phyloP scores from a whole-genome alignment of 1,284 basidiomycete genomes.

The Cutaneotrichosporon spelunceum region DNA sequence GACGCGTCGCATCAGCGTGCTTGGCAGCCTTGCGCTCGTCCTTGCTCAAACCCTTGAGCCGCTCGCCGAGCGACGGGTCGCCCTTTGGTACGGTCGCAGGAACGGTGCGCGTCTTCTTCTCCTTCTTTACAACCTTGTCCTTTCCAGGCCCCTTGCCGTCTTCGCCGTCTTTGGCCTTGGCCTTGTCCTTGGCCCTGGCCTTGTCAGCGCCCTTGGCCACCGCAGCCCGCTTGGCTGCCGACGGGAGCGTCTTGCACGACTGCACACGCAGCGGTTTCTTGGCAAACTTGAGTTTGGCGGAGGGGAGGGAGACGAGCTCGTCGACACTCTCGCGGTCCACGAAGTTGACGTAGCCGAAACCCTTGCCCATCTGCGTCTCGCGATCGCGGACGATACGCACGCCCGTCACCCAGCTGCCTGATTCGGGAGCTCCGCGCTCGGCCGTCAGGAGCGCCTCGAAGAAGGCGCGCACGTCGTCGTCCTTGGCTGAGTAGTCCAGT shows the following conservation, averaged over 20 bases:
- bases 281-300: slow-evolving; percentile 73
- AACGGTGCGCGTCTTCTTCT: slow-evolving; percentile 4
- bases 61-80: slow-evolving; percentile 72
- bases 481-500: slow-evolving; percentile 85
- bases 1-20: slow-evolving; percentile 68
- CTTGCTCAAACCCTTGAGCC: slow-evolving; percentile 72
- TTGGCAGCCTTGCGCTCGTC: slow-evolving; percentile 80
- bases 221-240: slow-evolving; percentile 26
- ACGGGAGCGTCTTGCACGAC: slow-evolving; percentile 64
- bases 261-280: slow-evolving; percentile 85
- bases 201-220: slow-evolving; percentile 24
- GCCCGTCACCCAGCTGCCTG: slow-evolving; percentile 66
- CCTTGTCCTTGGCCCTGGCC: slow-evolving; percentile 2
- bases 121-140: slow-evolving; percentile 9
- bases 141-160: slow-evolving; percentile 2
- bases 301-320: slow-evolving; percentile 74
- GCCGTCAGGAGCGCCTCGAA: slow-evolving; percentile 74
- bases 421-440: slow-evolving; percentile 62
- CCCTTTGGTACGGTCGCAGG: slow-evolving; percentile 60
- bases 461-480: slow-evolving; percentile 81
- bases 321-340: slow-evolving; percentile 80
- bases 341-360: slow-evolving; percentile 92
- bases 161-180: too few species aligned
- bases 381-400: slow-evolving; percentile 87
- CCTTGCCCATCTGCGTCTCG: slow-evolving; percentile 94